Evolutionary conservation across 2,329 filamentous ascomycete genomes (phyloP).

Genomic region (Colletotrichum karsti): DNA sequence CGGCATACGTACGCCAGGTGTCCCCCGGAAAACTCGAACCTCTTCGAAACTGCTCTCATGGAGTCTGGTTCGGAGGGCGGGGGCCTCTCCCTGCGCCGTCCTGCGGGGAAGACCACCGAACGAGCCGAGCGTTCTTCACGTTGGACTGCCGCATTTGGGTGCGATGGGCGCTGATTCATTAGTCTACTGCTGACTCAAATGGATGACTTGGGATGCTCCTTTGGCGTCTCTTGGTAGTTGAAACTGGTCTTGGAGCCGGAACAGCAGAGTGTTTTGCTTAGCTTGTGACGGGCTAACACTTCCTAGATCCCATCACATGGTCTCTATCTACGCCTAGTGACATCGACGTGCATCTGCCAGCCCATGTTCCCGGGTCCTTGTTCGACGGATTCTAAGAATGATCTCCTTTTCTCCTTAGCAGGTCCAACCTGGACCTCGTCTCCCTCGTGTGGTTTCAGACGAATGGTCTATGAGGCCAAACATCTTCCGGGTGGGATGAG

Average conservation of each 20-base stretch:
- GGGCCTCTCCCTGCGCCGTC: neutral
- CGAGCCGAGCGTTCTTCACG: neutral
- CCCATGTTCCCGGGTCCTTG: neutral
- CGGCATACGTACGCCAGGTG: neutral
- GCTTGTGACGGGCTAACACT: neutral
- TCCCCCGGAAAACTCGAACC: slow-evolving; percentile 18
- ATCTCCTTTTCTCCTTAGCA: neutral
- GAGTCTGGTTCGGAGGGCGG: neutral
- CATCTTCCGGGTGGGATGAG: neutral
- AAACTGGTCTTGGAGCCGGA: neutral
- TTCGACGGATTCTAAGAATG: neutral
- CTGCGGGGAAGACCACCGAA: slow-evolving; percentile 12
- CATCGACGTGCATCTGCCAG: neutral
- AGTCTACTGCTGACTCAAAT: neutral
- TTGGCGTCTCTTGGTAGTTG: neutral
- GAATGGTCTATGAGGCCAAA: neutral
- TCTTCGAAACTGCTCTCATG: slow-evolving; percentile 13
- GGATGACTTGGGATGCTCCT: neutral
- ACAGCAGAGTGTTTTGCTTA: neutral
- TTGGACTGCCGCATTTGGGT: neutral
- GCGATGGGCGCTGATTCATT: neutral
- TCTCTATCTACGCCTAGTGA: neutral
- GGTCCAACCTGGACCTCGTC: neutral
- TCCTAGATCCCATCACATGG: neutral
- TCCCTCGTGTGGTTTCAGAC: neutral